Base-by-base conservation (phyloP, 2,329 filamentous ascomycete species). In the Trichoderma lentiforme region DNA sequence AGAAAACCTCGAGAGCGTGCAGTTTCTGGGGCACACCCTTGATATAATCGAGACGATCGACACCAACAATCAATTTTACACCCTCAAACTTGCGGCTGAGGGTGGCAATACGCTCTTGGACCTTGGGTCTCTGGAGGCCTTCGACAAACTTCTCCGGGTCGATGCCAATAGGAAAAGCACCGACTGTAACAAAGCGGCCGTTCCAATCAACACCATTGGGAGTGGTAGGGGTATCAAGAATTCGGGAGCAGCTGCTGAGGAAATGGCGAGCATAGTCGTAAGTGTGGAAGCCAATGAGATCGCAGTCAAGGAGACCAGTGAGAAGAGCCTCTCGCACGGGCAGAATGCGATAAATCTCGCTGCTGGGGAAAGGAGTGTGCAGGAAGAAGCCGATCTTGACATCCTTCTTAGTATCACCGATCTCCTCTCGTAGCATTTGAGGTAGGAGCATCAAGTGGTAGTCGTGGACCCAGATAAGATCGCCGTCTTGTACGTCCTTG, bases 191-290 rank as follows among this genome's bases (percentile, higher is more conserved):
- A 72, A 95, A 92, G 79, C 93, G 94, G 75, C 93, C 93, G 74
- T 95, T 90, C 83, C 94, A 97, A 73, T 97, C 93, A 74, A 98
- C 94, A 14, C 95, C 94, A 78, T 97, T 98, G 0, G 95, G 95
- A 1, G 94, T 97, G 1, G 95, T 98, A 1, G 89, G 85, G 1
- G 92, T 89, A 74, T 88, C 89, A 58, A 98, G 86, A 76, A 98
- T 96, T 75, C 95, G 92, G n/a, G 94, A 95, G 84, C 96, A 98
- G 80, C 93, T 95, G 84, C 94, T 97, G 76, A 99, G 84, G 84
- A 98, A 99, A 83, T 99, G 96, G 67, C 96, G 89, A n/a, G 95
- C 95, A 79, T 99, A 99, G 83, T 98, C 95, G 84, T 98, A 98
- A 32, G 96, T 99, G 83, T 99, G 96, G 86, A 99, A 98, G 36